Evolutionary conservation across 495 filamentous ascomycete species (phyloP).

Genomic region (Aspergillus nidulans): DNA sequence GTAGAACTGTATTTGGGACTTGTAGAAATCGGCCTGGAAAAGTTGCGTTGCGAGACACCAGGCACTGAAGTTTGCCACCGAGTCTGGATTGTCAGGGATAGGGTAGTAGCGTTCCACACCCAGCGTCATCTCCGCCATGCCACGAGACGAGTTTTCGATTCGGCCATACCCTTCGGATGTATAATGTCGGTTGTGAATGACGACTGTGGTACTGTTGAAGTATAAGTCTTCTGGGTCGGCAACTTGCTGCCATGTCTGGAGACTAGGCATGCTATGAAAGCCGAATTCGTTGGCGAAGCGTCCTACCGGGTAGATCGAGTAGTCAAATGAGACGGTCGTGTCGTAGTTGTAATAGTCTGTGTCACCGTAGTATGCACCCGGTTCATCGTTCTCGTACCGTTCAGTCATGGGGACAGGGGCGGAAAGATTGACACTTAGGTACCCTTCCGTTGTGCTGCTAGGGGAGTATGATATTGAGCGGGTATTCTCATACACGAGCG

Average conservation of each 20-base stretch:
- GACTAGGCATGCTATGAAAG: constrained; percentile 62
- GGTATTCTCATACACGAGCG: constrained; percentile 59
- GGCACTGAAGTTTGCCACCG: constrained; percentile 60
- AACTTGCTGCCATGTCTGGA: constrained; percentile 58
- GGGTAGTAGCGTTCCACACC: constrained; percentile 60
- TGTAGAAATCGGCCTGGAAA: constrained; percentile 66
- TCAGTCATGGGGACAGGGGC: constrained; percentile 54
- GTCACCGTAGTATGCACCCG: constrained; percentile 59
- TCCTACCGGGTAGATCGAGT: constrained; percentile 52
- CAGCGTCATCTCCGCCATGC: constrained; percentile 62
- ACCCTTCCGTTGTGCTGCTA: constrained; percentile 64
- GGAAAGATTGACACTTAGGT: constrained; percentile 53
- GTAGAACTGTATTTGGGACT: constrained; percentile 61
- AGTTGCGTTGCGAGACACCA: constrained; percentile 66
- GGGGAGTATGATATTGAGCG: constrained; percentile 65
- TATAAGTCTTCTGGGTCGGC: constrained; percentile 46
- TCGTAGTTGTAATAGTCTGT: constrained; percentile 70
- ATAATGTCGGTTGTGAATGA: constrained; percentile 64
- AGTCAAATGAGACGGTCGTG: constrained; percentile 51
- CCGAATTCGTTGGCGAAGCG: constrained; percentile 68
- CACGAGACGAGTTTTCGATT: constrained; percentile 27
- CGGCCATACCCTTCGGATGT: constrained; percentile 45
- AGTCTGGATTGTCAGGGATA: constrained; percentile 51
- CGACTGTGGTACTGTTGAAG: constrained; percentile 58
- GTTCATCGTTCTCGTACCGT: constrained; percentile 55